phyloP scores from a whole-genome alignment of 176 grass and related monocot species.

The bread wheat (Triticum aestivum) region DNA sequence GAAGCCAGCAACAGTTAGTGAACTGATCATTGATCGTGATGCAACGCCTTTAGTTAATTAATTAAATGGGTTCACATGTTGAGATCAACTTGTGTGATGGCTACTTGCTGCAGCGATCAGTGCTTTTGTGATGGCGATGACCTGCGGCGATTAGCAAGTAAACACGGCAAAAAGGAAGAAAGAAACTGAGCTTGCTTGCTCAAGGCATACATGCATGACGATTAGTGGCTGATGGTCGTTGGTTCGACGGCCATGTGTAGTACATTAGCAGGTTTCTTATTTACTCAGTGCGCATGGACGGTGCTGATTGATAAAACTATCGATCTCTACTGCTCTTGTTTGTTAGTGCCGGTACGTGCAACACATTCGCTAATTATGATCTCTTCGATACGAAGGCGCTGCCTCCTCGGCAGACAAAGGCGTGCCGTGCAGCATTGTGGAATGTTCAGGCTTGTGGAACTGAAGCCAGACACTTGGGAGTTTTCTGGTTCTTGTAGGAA shows the following conservation, averaged over 20 bases:
- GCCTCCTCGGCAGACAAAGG: not conserved
- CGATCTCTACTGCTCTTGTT: not conserved
- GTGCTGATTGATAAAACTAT: not conserved
- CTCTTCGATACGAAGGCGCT: too few species aligned
- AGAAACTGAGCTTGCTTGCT: not conserved
- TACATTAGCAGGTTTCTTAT: not conserved
- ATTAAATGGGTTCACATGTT: conserved; percentile 23
- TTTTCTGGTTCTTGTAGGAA: too few species aligned
- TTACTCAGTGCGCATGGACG: not conserved
- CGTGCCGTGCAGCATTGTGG: too few species aligned
- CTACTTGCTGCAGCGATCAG: too few species aligned
- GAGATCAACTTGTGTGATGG: not conserved
- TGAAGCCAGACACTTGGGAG: too few species aligned
- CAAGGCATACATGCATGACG: not conserved
- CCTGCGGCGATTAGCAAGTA: not conserved
- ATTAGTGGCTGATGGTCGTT: not conserved
- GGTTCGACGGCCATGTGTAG: not conserved
- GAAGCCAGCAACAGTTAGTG: not conserved
- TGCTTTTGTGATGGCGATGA: conserved; percentile 30
- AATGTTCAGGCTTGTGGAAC: too few species aligned
- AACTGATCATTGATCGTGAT: not conserved
- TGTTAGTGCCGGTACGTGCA: not conserved
- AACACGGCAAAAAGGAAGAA: not conserved
- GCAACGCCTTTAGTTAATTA: not conserved
- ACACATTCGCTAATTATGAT: not conserved